These are phyloP conservation scores for Yarrowia porcina DNA, from an alignment of 805 yeast genomes.

Conservation along the genomic window DNA sequence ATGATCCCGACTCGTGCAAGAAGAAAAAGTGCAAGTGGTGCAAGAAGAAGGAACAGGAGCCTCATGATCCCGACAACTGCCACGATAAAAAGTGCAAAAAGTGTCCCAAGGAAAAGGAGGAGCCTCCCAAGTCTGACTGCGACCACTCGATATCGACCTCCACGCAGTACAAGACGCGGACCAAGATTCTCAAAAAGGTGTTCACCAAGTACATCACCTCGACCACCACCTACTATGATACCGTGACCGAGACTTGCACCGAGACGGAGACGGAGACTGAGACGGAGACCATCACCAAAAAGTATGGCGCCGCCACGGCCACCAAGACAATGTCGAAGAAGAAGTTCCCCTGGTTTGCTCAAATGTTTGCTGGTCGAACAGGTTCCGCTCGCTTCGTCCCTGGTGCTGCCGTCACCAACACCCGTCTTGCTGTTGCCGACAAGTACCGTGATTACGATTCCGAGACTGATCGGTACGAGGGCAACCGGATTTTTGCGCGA, in stretches of 20 bases:
- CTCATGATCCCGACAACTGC: not conserved
- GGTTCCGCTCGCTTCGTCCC: not conserved
- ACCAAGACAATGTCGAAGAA: constrained; percentile 11
- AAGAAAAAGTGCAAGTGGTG: constrained; percentile 18
- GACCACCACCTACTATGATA: not conserved
- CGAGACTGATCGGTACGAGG: not conserved
- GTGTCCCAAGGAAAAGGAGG: constrained; percentile 1
- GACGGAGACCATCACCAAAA: constrained; percentile 7
- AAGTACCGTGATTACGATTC: constrained; percentile 2
- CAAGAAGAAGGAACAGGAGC: constrained; percentile 5
- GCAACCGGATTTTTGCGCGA: not conserved
- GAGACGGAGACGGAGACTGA: not conserved
- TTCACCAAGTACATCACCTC: constrained; percentile 11
- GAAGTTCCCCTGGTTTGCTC: constrained; percentile 17
- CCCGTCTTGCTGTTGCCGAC: not conserved
- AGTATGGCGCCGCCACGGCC: not conserved
- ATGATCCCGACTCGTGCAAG: constrained; percentile 6
- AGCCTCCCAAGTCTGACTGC: not conserved
- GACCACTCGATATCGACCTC: constrained; percentile 3
- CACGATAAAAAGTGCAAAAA: constrained; percentile 13
- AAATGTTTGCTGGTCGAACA: not conserved
- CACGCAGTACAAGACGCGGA: constrained; percentile 6
- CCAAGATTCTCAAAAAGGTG: constrained; percentile 10
- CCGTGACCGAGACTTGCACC: not conserved
- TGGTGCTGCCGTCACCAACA: not conserved